Conservation (phyloP, 2,329 filamentous ascomycete species). For the Huntiella abstrusa region DNA sequence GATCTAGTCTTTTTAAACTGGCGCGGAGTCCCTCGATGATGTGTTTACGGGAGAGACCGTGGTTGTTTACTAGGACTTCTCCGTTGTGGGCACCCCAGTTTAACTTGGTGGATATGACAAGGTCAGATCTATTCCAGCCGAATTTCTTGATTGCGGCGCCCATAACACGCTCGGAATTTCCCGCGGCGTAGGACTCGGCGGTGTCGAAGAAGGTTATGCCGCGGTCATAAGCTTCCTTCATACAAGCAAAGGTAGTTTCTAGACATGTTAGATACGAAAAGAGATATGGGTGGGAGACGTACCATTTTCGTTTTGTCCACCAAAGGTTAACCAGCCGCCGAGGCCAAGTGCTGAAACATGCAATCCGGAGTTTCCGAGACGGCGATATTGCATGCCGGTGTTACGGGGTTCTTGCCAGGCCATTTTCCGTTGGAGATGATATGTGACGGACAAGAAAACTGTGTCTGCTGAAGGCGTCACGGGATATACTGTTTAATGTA, state of each 20-base stretch:
- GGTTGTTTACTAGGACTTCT: constrained; percentile 45
- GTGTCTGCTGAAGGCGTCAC: neutral
- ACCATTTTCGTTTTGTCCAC: constrained; percentile 27
- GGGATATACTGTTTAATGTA: neutral
- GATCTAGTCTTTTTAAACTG: constrained; percentile 35
- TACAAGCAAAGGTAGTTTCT: constrained; percentile 34
- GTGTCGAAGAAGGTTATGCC: constrained; percentile 47
- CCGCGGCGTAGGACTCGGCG: constrained; percentile 37
- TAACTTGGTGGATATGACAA: constrained; percentile 45
- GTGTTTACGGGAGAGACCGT: constrained; percentile 49
- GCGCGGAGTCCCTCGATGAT: constrained; percentile 45
- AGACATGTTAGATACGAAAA: neutral
- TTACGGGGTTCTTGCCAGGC: constrained; percentile 25
- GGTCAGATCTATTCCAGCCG: constrained; percentile 41
- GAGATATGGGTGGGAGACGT: neutral
- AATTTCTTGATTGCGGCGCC: constrained; percentile 40
- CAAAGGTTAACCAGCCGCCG: constrained; percentile 48
- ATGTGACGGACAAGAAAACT: too few relatives aligned
- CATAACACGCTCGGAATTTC: constrained; percentile 45
- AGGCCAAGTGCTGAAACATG: constrained; percentile 44
- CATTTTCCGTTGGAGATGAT: constrained; percentile 16
- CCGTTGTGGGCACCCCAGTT: constrained; percentile 45
- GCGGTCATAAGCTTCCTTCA: constrained; percentile 40
- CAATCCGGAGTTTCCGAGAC: constrained; percentile 34
- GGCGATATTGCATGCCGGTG: constrained; percentile 26